phyloP scores from a whole-genome alignment of 1,284 basidiomycete genomes.

The Ganoderma lingzhi region DNA sequence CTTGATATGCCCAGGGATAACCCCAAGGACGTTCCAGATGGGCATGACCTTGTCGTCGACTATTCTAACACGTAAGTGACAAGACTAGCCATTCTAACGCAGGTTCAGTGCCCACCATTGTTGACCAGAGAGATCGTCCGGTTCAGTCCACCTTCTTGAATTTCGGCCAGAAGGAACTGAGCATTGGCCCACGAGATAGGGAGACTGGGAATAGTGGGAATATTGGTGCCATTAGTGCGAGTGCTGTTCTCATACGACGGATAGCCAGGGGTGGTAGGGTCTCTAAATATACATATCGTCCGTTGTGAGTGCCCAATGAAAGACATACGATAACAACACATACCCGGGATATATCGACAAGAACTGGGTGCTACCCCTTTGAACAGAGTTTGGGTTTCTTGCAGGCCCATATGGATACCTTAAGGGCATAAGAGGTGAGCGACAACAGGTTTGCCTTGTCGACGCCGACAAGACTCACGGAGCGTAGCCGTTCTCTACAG shows the following conservation, averaged over 20 bases:
- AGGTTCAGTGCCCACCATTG: slow-evolving; percentile 51
- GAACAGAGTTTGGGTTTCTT: slow-evolving; percentile 82
- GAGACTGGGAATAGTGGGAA: slow-evolving; percentile 84
- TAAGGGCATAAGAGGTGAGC: background rate
- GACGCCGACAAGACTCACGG: slow-evolving; percentile 38
- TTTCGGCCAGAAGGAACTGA: slow-evolving; percentile 64
- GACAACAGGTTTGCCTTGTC: background rate
- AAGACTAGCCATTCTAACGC: too few relatives aligned
- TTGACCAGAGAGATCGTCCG: slow-evolving; percentile 67
- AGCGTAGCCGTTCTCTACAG: slow-evolving; percentile 76
- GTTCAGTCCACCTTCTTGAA: slow-evolving; percentile 50
- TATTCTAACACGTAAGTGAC: slow-evolving; percentile 27
- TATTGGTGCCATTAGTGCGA: slow-evolving; percentile 70
- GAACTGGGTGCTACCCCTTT: slow-evolving; percentile 89
- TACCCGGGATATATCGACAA: slow-evolving; percentile 76
- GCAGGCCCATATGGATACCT: slow-evolving; percentile 86
- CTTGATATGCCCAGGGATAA: slow-evolving; percentile 87
- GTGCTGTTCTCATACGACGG: slow-evolving; percentile 89
- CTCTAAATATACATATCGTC: slow-evolving; percentile 45
- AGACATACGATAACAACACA: background rate
- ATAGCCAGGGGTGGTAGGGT: slow-evolving; percentile 88
- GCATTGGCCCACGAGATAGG: slow-evolving; percentile 79
- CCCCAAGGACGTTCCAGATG: slow-evolving; percentile 88
- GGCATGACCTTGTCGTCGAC: slow-evolving; percentile 80
- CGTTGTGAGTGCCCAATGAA: background rate